Conservation (phyloP, 2,329 filamentous ascomycete species). For the Pseudogymnoascus sp. region DNA sequence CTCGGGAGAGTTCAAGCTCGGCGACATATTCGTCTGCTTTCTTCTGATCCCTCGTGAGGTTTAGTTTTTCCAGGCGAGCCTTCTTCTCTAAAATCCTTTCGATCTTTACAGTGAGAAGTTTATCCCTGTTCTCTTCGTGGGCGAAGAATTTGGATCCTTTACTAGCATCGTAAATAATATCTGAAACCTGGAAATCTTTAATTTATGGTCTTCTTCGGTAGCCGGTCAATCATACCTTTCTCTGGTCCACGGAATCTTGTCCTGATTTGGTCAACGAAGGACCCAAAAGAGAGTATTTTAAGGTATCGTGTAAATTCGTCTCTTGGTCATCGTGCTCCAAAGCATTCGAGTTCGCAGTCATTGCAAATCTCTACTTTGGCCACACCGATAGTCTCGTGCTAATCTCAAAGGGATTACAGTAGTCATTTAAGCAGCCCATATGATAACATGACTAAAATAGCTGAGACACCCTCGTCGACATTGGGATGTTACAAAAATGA, state of each 20-base stretch:
- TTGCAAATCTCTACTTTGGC: constrained; percentile 2
- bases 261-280: constrained; percentile 91
- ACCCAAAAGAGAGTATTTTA: constrained; percentile 85
- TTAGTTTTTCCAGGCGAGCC: constrained; percentile 62
- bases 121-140: constrained; percentile 77
- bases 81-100: constrained; percentile 69
- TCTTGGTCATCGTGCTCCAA: constrained; percentile 4
- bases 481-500: background rate
- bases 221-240: constrained; percentile 46
- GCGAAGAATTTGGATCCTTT: constrained; percentile 96
- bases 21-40: constrained; percentile 74
- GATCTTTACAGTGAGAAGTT: constrained; percentile 77
- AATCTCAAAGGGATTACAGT: background rate
- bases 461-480: background rate
- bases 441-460: background rate
- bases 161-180: constrained; percentile 93
- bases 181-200: constrained; percentile 57
- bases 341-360: background rate
- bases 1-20: constrained; percentile 68
- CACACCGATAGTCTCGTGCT: background rate
- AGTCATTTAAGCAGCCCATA: background rate
- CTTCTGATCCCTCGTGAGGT: constrained; percentile 64
- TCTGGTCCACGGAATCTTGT: constrained; percentile 87
- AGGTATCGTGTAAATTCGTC: constrained; percentile 43
- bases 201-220: background rate